phyloP scores from a whole-genome alignment of 441 rosid genomes.

The Pelargonium myrrhifolium region DNA sequence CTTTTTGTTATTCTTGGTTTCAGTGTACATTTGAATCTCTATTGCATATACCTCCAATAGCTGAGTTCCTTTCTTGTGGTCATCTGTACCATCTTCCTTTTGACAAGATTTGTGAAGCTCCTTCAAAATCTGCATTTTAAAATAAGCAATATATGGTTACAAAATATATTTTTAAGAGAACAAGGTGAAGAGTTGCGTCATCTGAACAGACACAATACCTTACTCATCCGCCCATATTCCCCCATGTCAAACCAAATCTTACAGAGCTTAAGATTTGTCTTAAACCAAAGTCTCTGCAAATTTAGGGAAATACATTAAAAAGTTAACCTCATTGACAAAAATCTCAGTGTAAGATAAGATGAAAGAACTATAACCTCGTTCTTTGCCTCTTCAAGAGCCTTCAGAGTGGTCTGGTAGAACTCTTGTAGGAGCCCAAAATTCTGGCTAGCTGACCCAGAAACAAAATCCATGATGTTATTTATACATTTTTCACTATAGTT shows the following conservation, averaged over 20 bases:
- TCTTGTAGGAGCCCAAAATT: constrained; percentile 76
- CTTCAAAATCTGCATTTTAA: constrained; percentile 58
- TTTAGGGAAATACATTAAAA: background rate
- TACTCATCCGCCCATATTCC: constrained; percentile 93
- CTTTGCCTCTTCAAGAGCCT: constrained; percentile 99
- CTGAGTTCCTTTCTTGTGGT: constrained; percentile 99
- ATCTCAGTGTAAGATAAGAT: too few relatives aligned
- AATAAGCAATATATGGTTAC: background rate
- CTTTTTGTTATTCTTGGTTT: constrained; percentile 95
- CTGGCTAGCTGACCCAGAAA: constrained; percentile 97
- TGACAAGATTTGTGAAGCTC: constrained; percentile 96
- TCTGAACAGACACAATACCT: constrained; percentile 38
- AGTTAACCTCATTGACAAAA: background rate
- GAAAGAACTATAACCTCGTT: too few relatives aligned
- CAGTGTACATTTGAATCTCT: constrained; percentile 97
- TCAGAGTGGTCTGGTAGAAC: constrained; percentile 90
- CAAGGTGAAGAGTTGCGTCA: background rate
- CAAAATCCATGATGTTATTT: constrained; percentile 97
- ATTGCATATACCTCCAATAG: constrained; percentile 96
- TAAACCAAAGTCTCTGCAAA: constrained; percentile 94
- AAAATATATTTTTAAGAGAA: constrained; percentile 10
- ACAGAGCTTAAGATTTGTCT: constrained; percentile 96
- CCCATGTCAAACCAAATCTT: constrained; percentile 98
- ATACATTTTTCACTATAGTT: constrained; percentile 98
- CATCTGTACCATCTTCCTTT: constrained; percentile 95